phyloP scores from a whole-genome alignment of 371 early-diverging fungal species.

The Nematocida sp. region DNA sequence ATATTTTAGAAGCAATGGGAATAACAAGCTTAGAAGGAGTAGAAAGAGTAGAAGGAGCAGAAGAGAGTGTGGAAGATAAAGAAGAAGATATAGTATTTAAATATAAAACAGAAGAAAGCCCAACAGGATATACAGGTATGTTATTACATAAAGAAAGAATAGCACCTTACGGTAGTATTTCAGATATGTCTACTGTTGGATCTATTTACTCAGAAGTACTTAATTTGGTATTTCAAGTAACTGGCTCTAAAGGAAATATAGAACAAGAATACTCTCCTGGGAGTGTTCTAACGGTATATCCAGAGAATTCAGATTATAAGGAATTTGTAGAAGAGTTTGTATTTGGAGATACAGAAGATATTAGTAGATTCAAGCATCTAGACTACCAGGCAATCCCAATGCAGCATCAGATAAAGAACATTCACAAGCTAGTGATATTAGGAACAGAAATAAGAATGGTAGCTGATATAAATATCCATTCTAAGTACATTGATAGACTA shows the following conservation, averaged over 20 bases:
- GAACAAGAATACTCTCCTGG: constrained; percentile 51
- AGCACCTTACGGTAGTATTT: background rate
- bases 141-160: background rate
- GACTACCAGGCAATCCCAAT: constrained; percentile 58
- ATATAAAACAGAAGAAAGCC: no score
- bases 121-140: background rate
- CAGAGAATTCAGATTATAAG: constrained; percentile 52
- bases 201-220: constrained; percentile 45
- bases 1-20: no score
- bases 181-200: background rate
- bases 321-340: constrained; percentile 45
- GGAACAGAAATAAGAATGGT: background rate
- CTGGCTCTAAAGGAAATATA: background rate
- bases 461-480: background rate
- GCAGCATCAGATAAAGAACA: constrained; percentile 27
- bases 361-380: background rate
- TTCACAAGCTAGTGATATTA: background rate
- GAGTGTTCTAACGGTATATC: constrained; percentile 57
- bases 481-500: constrained; percentile 33
- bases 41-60: no score
- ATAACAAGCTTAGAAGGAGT: no score
- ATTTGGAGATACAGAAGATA: constrained; percentile 9
- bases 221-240: constrained; percentile 54
- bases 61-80: no score
- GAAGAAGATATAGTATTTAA: no score